Percentiles rank a stretch among this genome's conserved stretches.
phyloP scores from a whole-genome alignment of 2,329 filamentous ascomycete species.

The Neopestalotiopsis sp. region DNA sequence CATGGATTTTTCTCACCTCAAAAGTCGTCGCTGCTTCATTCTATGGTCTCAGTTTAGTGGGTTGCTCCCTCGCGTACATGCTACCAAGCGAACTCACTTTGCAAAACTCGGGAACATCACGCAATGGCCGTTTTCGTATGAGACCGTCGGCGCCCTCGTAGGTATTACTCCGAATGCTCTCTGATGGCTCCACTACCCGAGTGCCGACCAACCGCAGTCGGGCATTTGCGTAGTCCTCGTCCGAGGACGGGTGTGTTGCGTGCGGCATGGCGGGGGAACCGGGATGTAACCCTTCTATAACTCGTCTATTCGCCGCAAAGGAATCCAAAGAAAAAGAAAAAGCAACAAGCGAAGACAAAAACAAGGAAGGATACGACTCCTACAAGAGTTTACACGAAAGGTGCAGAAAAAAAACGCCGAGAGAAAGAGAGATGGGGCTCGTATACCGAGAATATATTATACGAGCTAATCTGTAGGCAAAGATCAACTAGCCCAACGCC shows the following conservation, averaged over 20 bases:
- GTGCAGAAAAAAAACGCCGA: neutral
- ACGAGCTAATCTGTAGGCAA: neutral
- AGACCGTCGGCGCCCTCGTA: conserved; percentile 11
- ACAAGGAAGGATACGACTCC: neutral
- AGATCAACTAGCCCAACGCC: neutral
- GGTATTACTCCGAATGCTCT: neutral
- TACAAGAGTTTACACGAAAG: neutral
- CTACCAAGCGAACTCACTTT: conserved; percentile 22
- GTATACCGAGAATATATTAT: neutral
- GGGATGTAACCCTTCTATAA: neutral
- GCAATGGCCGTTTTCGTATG: conserved; percentile 13
- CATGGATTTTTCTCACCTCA: conserved; percentile 24
- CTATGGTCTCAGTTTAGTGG: neutral
- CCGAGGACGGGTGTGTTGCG: conserved; percentile 5
- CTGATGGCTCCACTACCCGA: conserved; percentile 25
- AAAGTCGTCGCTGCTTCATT: conserved; percentile 16
- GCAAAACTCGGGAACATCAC: conserved; percentile 24
- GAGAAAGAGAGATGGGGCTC: neutral
- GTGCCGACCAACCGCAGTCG: conserved; percentile 29
- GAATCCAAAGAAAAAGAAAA: neutral
- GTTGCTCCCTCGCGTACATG: no score
- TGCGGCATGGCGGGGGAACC: conserved; percentile 9
- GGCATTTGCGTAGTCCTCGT: conserved; percentile 29
- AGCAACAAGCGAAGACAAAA: neutral
- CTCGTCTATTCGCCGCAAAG: neutral